Evolutionary conservation across 2,329 filamentous ascomycete species (phyloP).

Genomic region (Cordyceps militaris): DNA sequence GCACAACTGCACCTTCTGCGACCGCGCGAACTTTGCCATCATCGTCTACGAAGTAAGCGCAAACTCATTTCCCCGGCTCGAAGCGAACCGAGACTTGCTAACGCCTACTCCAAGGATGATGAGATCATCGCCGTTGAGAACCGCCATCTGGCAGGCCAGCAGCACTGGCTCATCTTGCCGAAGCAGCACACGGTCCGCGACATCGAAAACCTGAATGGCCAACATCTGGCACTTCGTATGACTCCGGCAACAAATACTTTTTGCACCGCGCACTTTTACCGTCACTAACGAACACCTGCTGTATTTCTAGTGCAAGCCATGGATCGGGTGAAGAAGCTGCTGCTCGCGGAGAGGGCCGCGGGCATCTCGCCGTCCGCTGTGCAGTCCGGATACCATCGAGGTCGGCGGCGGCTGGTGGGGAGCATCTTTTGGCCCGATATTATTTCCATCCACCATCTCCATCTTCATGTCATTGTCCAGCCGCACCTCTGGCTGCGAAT

Average conservation of each 20-base stretch:
- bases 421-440: constrained; percentile 9
- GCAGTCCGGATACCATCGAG: background rate
- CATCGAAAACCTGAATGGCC: background rate
- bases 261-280: background rate
- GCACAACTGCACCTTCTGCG: background rate
- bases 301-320: background rate
- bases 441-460: constrained; percentile 13
- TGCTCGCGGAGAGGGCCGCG: background rate
- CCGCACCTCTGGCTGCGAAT: background rate
- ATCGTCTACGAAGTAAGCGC: background rate
- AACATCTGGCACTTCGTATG: background rate
- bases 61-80: background rate
- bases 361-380: background rate
- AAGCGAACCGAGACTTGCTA: background rate
- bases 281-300: background rate
- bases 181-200: background rate
- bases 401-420: background rate
- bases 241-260: background rate
- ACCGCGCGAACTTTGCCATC: background rate
- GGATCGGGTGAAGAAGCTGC: background rate
- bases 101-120: background rate
- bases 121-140: background rate
- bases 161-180: background rate
- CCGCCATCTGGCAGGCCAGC: background rate
- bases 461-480: constrained; percentile 14